Conservation (phyloP, 2,329 filamentous ascomycete genomes). For the Pestalotiopsis sp. region DNA sequence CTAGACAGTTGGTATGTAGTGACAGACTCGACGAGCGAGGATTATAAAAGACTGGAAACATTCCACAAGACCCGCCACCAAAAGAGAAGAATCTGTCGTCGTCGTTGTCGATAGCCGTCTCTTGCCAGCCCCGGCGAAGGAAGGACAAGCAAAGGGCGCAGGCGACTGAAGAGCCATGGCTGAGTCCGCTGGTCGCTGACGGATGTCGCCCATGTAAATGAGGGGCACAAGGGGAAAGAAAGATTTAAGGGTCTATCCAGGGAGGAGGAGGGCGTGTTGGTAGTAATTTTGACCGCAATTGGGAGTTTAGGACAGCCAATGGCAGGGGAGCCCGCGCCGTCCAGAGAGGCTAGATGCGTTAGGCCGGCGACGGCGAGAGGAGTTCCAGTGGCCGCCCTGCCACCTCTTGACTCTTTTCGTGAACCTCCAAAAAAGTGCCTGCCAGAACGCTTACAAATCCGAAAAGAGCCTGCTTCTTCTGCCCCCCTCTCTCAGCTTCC, state of each 20-base stretch:
- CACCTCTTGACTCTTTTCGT: constrained; percentile 3
- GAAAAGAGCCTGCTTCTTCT: constrained; percentile 18
- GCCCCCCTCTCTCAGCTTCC: constrained; percentile 31
- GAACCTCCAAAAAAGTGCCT: neutral
- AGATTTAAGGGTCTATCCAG: neutral
- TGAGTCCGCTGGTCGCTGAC: neutral
- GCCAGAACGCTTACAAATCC: constrained; percentile 15
- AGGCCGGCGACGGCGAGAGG: constrained; percentile 3
- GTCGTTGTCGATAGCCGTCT: neutral
- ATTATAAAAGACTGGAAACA: neutral
- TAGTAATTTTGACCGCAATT: neutral
- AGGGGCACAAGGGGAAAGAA: neutral
- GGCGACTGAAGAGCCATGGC: neutral
- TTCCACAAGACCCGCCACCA: neutral
- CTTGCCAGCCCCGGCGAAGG: neutral
- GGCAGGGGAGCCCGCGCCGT: neutral
- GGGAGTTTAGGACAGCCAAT: neutral
- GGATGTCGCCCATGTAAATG: neutral
- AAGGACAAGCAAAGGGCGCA: neutral
- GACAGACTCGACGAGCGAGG: neutral
- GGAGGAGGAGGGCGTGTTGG: neutral
- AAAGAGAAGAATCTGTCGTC: neutral
- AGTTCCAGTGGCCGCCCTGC: neutral
- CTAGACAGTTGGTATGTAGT: too few species aligned
- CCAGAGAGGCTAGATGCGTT: neutral